Evolutionary conservation across 768 basidiomycete species (phyloP).

Genomic region (Leccinellum albellum): DNA sequence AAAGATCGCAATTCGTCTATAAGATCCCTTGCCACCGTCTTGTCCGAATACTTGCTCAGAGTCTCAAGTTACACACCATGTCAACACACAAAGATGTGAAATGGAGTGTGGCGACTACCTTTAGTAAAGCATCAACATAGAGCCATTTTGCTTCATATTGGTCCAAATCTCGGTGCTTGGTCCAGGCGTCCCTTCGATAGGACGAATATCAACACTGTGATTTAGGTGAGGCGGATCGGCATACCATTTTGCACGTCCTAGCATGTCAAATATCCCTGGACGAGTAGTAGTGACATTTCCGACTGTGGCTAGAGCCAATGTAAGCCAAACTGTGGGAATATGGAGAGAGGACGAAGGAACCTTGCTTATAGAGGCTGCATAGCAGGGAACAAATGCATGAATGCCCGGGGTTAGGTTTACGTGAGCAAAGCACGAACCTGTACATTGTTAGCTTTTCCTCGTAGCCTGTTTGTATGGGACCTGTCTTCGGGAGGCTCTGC

Average conservation of each 20-base stretch:
- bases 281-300: constrained; percentile 79
- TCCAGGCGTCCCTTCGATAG: constrained; percentile 83
- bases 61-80: constrained; percentile 44
- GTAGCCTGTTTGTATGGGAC: constrained; percentile 93
- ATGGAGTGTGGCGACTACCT: constrained; percentile 42
- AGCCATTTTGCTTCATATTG: constrained; percentile 79
- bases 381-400: constrained; percentile 5
- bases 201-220: constrained; percentile 20
- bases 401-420: neutral
- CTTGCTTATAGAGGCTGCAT: constrained; percentile 89
- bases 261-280: constrained; percentile 87
- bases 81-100: neutral
- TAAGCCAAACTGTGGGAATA: neutral
- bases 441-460: constrained; percentile 95
- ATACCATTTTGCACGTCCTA: constrained; percentile 91
- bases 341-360: constrained; percentile 35
- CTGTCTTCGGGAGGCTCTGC: constrained; percentile 87
- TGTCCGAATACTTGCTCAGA: constrained; percentile 78
- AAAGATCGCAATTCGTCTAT: constrained; percentile 77
- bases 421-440: constrained; percentile 47
- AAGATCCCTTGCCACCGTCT: constrained; percentile 69
- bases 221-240: constrained; percentile 12
- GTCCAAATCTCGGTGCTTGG: constrained; percentile 83
- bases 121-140: constrained; percentile 85
- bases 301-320: constrained; percentile 61